phyloP scores from a whole-genome alignment of 2,329 filamentous ascomycete genomes.

The Fusarium secorum region DNA sequence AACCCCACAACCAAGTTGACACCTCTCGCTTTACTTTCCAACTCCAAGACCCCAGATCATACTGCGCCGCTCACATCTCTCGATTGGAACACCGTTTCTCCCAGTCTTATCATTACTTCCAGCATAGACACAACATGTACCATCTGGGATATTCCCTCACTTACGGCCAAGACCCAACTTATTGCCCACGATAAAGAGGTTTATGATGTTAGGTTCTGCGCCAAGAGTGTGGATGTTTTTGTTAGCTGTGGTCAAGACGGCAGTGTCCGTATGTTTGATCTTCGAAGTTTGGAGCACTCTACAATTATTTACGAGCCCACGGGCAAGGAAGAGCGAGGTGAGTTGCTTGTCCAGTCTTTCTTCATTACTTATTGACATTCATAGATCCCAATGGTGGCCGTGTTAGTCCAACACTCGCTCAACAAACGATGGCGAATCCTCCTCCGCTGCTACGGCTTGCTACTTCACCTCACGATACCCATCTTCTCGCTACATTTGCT shows the following conservation, averaged over 20 bases:
- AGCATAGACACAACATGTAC: slow-evolving; percentile 99
- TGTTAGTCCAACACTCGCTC: slow-evolving; percentile 76
- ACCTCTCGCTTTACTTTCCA: slow-evolving; percentile 89
- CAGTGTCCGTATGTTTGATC: slow-evolving; percentile 97
- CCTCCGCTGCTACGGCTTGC: slow-evolving; percentile 82
- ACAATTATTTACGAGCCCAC: slow-evolving; percentile 99
- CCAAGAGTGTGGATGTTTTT: slow-evolving; percentile 97
- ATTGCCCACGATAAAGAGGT: slow-evolving; percentile 99
- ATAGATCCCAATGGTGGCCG: slow-evolving; percentile 65
- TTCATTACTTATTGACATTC: neutral
- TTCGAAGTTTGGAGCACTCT: slow-evolving; percentile 94
- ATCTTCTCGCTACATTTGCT: slow-evolving; percentile 96
- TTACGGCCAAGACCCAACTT: slow-evolving; percentile 96
- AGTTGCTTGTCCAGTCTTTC: slow-evolving; percentile 26
- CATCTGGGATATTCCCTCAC: slow-evolving; percentile 98
- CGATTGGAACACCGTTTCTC: slow-evolving; percentile 97
- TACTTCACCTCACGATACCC: slow-evolving; percentile 93
- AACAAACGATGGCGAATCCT: slow-evolving; percentile 79
- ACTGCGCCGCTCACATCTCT: slow-evolving; percentile 95
- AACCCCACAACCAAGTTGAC: slow-evolving; percentile 79
- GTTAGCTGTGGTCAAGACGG: slow-evolving; percentile 97
- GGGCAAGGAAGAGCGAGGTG: slow-evolving; percentile 80
- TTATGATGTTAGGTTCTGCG: slow-evolving; percentile 97
- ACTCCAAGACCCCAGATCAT: slow-evolving; percentile 98
- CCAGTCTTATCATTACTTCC: slow-evolving; percentile 96